phyloP scores from a whole-genome alignment of 257 asterid species.

The Solanum pimpinellifolium region DNA sequence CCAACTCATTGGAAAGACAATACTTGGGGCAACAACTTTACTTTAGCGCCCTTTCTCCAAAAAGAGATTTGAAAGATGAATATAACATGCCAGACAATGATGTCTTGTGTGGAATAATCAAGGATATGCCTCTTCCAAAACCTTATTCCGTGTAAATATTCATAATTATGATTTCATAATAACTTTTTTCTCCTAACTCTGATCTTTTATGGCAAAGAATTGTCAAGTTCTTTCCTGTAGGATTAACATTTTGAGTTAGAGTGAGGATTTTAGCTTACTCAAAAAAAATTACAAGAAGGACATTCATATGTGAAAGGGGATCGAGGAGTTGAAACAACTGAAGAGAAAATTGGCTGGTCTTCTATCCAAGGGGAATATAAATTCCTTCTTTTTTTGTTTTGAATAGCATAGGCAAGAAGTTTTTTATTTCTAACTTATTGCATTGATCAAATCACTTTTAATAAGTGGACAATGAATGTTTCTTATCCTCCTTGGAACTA shows the following conservation, averaged over 20 bases:
- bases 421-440: not conserved
- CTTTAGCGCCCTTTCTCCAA: slow-evolving; percentile 45
- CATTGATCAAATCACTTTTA: not conserved
- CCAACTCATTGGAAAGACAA: slow-evolving; percentile 29
- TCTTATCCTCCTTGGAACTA: not conserved
- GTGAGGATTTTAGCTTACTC: not conserved
- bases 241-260: not conserved
- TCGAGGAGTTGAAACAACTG: not conserved
- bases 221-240: not conserved
- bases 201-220: not conserved
- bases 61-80: slow-evolving; percentile 41
- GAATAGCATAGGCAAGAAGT: not conserved
- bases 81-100: slow-evolving; percentile 31
- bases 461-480: not conserved
- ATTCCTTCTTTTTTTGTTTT: not conserved
- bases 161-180: not conserved
- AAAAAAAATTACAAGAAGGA: not conserved
- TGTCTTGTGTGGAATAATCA: slow-evolving; percentile 38
- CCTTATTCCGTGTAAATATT: slow-evolving; percentile 18
- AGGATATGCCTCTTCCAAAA: slow-evolving; percentile 27
- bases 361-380: not conserved
- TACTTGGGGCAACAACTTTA: slow-evolving; percentile 61
- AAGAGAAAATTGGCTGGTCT: not conserved
- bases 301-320: not conserved
- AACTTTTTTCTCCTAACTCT: not conserved